Evolutionary conservation across 2,329 filamentous ascomycete species (phyloP), one percentile per base, ranked within the genome.

Genomic region (Byssothecium circinans): DNA sequence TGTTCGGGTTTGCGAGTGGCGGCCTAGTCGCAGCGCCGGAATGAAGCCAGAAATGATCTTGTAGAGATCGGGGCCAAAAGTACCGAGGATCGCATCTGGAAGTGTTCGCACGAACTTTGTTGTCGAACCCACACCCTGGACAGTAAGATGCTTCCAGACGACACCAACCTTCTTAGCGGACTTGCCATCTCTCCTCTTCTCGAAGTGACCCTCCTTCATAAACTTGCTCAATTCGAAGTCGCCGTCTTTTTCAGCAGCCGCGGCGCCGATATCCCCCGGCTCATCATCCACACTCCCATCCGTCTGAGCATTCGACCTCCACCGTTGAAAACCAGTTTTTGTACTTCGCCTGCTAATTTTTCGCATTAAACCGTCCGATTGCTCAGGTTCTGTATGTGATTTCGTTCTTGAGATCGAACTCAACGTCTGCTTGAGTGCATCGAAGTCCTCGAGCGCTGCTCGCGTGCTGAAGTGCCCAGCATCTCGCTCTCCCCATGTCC

Each of bases 11-110:
- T 78, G 75, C 4, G 75, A 76, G 17, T 75, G 71, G 38, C 74
- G 74, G 6, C 75, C 74, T 38, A 81, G 68, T 32, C 69, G 74
- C 14, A 83, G 70, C 17, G 73, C 71, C 0, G 82, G 81, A 19
- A 83, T 60, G 47, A 81, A 83, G 6, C 74, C 63, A 25, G 74
- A 75, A 12, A 91, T 58, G 6, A 89, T 72, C 18, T 75, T 79
- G 66, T 89, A 92, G 1, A 92, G 73, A 67, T 92, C 89, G 0
- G 88, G 88, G 0, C 89, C 89, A 65, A 94, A 92, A 0, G 88
- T 91, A 32, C 29, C 29, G 4, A 90, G 53, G 30, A 92, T 77
- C 2, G 88, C 88, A 54, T 88, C 81, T 0, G 88, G 88, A 0
- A 92, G 72, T 0, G 87, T 90, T 51, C 82, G 82, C 20, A 88